Base-by-base conservation (phyloP, 116 monocot genomes). In the Thalassia testudinum region DNA sequence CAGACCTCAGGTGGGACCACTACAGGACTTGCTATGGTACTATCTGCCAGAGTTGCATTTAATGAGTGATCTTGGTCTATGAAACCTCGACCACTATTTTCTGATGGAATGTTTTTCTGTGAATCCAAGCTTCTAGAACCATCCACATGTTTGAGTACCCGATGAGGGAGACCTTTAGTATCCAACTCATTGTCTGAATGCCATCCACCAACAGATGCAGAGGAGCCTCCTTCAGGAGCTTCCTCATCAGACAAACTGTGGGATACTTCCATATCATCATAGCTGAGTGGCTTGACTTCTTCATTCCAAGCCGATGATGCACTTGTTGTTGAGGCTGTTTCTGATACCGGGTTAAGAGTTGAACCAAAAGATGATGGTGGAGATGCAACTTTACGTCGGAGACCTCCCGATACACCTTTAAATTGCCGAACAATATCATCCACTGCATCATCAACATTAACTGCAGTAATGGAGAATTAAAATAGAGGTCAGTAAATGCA, bases 391-490 rank as follows among this genome's bases (percentile, higher is more conserved):
- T 70, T 81, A 47, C 72, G 81, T 27, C 47, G 63, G 22, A 87
- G 57, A 58, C 75, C 78, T 72, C 70, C 78, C 47, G 82, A 82
- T 50, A 79, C 82, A 38, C 82, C 78, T 77, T 85, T 97, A 42
- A 97, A 78, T 47, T 97, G 95, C 26, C 89, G 95, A 61, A 88
- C 81, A 52, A 97, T 89, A 55, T 97, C 95, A 66, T 97, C 95
- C 95, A 97, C 79, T 27, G 89, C 95, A 75, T 89, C 95, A 66
- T 97, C 95, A 57, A 97, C 81, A 70, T 97, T 97, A 18, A 88
- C 95, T 97, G 79, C 75, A 34, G 10, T 34, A 10, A 34, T 34
- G 30, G 10, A 34, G 30, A 34, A 34, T 34, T 34, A 5, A 10
- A 10, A n/a, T n/a, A n/a, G n/a, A n/a, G n/a, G n/a, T n/a, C n/a